These are phyloP conservation scores for Candida sakaeoensis DNA, from an alignment of 805 yeast species.

Conservation along the genomic window DNA sequence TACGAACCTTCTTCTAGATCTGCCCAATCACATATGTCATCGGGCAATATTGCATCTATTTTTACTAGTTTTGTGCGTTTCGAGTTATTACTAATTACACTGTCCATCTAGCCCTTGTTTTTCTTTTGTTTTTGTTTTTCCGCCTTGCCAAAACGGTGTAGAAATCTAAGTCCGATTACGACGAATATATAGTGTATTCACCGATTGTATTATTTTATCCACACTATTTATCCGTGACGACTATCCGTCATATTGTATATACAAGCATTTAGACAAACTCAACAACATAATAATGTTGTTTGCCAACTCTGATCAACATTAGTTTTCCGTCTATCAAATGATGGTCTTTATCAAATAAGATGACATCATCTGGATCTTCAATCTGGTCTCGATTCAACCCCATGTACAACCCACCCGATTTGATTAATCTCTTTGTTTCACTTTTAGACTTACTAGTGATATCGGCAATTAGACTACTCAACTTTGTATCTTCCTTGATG, in stretches of 20 bases:
- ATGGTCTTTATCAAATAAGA: constrained; percentile 43
- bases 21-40: no score
- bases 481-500: constrained; percentile 25
- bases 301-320: constrained; percentile 71
- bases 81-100: background rate
- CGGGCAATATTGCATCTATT: no score
- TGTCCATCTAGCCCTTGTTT: background rate
- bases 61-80: no score
- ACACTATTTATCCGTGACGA: background rate
- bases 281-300: constrained; percentile 60
- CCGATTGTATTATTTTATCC: no score
- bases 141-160: background rate
- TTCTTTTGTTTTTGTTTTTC: background rate
- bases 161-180: no score
- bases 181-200: no score
- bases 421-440: constrained; percentile 59
- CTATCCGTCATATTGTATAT: background rate
- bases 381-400: constrained; percentile 59
- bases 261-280: constrained; percentile 24
- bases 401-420: constrained; percentile 68
- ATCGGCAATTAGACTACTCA: constrained; percentile 51
- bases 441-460: constrained; percentile 48
- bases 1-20: no score
- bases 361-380: constrained; percentile 44
- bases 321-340: constrained; percentile 58